Evolutionary conservation across 2,329 filamentous ascomycete genomes (phyloP), one percentile per base, ranked within the genome.

Genomic region (Ophiocordyceps sinensis): DNA sequence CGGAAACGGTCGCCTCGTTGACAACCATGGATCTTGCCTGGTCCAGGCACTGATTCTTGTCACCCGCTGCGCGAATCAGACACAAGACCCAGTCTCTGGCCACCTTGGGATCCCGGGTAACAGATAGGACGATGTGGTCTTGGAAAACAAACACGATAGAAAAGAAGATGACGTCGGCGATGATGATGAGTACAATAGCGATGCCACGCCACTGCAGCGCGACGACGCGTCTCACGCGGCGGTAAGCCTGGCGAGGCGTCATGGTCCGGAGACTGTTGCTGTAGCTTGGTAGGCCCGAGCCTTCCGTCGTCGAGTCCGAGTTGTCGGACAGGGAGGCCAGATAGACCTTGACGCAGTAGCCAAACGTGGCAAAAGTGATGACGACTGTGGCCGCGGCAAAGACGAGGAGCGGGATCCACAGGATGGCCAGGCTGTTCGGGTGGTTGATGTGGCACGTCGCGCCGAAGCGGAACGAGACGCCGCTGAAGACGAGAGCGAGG

Each of bases 191-290:
- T 13, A 95, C 87, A 45, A 96, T 85, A 36, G 79, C 76, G 45
- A 95, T 89, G 36, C 88, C 89, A 51, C 89, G 77, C 91, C 91
- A 98, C 61, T 98, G 91, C 4, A 96, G 75, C 56, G 84, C 78
- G 31, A 98, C 74, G 15, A 96, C 87, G 49, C 87, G 82, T 48
- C 79, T 79, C 31, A 98, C 76, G 51, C 91, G 79, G 47, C 84
- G 79, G 57, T 93, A 95, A 2, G 93, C 85, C 53, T 93, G 87
- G 41, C 84, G 77, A 11, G 88, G 86, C 9, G 84, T 85, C 56
- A 87, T 75, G 45, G 79, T 85, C 47, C 75, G 75, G 42, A 88
- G 65, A 58, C 85, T 94, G 54, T 75, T 77, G 12, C 75, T 73
- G 62, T 88, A 88, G 14, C 54, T 51, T 0, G 85, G 84, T 28